Base-by-base conservation (phyloP, 2,329 filamentous ascomycete genomes). In the Cryphonectria carpinicola region DNA sequence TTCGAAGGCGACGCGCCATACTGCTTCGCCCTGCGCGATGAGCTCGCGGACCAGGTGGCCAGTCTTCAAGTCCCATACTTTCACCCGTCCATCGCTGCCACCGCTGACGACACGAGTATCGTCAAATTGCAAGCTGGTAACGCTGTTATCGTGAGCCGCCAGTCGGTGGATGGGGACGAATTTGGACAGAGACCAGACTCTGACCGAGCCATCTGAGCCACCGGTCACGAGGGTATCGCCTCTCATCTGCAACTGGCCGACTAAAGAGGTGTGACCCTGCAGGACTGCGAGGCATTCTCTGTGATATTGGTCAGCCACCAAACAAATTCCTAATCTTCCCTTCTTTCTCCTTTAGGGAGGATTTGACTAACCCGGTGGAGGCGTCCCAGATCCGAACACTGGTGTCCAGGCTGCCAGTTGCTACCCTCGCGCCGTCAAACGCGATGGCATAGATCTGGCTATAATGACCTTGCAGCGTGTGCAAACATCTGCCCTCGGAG, bases 371-470 rank as follows among this genome's bases (percentile, higher is more conserved):
- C 91, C 94, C 95, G 76, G 93, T 94, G 65, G 87, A 89, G 37
- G 94, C 93, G 84, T 99, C 94, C 96, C 96, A 99, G 73, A 99
- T 97, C 74, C 96, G 88, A 37, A 99, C 95, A 76, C 95, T 98
- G 4, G 96, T 99, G 81, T 99, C 96, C 73, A 99, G 84, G 80
- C 95, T 98, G 66, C 96, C 96, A 13, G 96, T 99, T 49, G 97
- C 95, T 70, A 99, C 95, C 74, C 95, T 89, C 75, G 91, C 91
- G 54, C 96, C 96, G 79, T 99, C 96, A 81, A 98, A 99, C 1
- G 96, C 96, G 79, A 99, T 97, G 28, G 96, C 96, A 79, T 99
- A 99, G 71, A 99, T 99, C 79, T 99, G 96, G 79, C 95, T 98
- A 82, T 98, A 99, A 81, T 99, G 96, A 0, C 96, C 96, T 61